Evolutionary conservation across 2,329 filamentous ascomycete species (phyloP).

Genomic region (Teratosphaeria viscida): DNA sequence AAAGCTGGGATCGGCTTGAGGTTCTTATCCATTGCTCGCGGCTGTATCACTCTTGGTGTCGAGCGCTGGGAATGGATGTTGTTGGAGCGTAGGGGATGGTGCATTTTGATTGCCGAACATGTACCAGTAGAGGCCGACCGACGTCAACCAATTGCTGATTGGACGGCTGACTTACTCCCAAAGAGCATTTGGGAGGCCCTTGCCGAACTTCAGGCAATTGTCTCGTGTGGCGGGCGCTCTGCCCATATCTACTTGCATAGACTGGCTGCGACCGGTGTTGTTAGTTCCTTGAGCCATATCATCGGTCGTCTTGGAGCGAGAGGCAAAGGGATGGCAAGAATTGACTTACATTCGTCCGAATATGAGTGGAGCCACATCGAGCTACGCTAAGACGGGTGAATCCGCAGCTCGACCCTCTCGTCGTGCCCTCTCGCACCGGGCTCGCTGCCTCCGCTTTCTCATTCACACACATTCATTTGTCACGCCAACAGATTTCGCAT

Average conservation of each 20-base stretch:
- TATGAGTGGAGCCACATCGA: background rate
- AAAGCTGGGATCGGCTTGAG: constrained; percentile 61
- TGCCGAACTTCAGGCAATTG: background rate
- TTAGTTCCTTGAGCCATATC: no score
- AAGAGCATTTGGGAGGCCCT: background rate
- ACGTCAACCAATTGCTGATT: background rate
- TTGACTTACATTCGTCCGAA: background rate
- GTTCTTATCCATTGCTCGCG: background rate
- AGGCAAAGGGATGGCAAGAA: background rate
- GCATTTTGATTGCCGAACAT: background rate
- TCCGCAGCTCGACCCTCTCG: background rate
- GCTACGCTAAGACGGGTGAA: background rate
- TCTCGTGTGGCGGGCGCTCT: background rate
- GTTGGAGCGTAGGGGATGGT: background rate
- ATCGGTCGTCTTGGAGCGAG: background rate
- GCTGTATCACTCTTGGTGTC: no score
- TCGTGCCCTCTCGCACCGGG: background rate
- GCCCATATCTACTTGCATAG: background rate
- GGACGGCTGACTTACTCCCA: background rate
- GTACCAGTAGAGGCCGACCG: background rate
- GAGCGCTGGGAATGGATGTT: background rate
- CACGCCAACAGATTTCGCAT: background rate
- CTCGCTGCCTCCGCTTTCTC: background rate
- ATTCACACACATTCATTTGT: background rate
- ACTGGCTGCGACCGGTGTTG: background rate